Base-by-base conservation (phyloP, 352 stramenopile species). In the Poterioochromonas sp. region DNA sequence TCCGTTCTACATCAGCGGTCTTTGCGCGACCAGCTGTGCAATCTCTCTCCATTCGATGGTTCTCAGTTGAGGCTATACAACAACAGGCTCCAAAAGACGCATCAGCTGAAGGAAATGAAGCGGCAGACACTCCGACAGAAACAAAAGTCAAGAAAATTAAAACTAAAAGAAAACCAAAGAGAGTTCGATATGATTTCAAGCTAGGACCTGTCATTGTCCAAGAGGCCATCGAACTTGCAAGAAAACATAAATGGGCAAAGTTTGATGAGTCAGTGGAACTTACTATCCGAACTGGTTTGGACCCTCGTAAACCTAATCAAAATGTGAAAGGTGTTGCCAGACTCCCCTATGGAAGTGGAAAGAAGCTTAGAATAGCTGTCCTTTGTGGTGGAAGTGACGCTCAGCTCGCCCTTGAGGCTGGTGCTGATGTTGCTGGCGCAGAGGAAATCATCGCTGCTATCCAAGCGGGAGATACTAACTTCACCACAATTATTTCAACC, bases 191-290 rank as follows among this genome's bases (percentile, higher is more conserved):
- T n/a, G n/a, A n/a, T n/a, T n/a, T n/a, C n/a, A n/a, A n/a, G n/a
- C n/a, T n/a, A n/a, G 47, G 26, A 58, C 47, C 47, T 58, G 15
- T 26, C 15, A 58, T 26, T 26, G 26, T 58, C 26, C 58, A 68
- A 15, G 29, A 68, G 5, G 58, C 58, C 5, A 39, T 68, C 11
- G 34, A 5, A 11, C 12, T 37, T 37, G 29, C 26, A 18, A 32
- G 34, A 68, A 32, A 68, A 18, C 12, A 8, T 39, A 29, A 11
- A 29, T 71, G 41, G 37, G 41, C 41, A 43, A 76, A 32, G 15
- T 76, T 76, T 62, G 68, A 63, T 62, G 68, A 76, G 62, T 40
- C 1, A 12, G 68, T 76, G 58, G 68, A 76, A 5, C 5, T 76
- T 53, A 41, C 29, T 44, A 29, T 76, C 0, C 58, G 20, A 29